Base-by-base conservation (phyloP, 306 rosid genomes). In the Betula pendula region DNA sequence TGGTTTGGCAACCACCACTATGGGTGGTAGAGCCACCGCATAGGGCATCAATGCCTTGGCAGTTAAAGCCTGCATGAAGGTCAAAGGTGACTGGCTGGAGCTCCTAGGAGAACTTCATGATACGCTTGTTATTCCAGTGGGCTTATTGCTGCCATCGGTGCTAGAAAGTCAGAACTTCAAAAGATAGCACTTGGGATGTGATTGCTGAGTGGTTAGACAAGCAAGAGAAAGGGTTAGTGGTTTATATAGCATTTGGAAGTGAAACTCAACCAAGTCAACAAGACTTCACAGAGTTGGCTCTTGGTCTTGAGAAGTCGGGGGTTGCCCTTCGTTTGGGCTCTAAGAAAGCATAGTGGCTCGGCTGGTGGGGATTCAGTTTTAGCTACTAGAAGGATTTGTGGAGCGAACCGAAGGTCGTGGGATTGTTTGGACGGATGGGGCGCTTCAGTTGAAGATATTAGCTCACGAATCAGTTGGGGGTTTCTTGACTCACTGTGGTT, bases 321-420 rank as follows among this genome's bases (percentile, higher is more conserved):
- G 5, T 70, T 88, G 76, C 82, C 91, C 4, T 88, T 86, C 84
- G 83, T 90, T 59, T 90, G 96, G 96, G 96, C 74, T 15, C 58
- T 85, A 22, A 85, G 88, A 68, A 81, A 67, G 9, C 82, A 68
- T 0, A 69, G 66, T 1, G 77, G 71, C 4, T 9, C 43, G 6
- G 24, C 2, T 0, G 75, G 81, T 53, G 70, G 25, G 8, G 87
- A 76, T 19, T 74, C 4, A n/a, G 1, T 68, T 74, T 27, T 74
- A 78, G 81, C 72, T 90, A 63, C 92, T 90, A 4, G 76, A 81
- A 0, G 90, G 91, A 33, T 90, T 90, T 1, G 86, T 87, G 71
- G 86, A 81, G 24, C 73, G 88, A 44, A 83, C 75, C 74, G 74
- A 74, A 55, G 86, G 68, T 40, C 86, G 71, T 4, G 93, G 91